phyloP scores from a whole-genome alignment of 2,329 filamentous ascomycete species.

The Ciborinia camelliae region DNA sequence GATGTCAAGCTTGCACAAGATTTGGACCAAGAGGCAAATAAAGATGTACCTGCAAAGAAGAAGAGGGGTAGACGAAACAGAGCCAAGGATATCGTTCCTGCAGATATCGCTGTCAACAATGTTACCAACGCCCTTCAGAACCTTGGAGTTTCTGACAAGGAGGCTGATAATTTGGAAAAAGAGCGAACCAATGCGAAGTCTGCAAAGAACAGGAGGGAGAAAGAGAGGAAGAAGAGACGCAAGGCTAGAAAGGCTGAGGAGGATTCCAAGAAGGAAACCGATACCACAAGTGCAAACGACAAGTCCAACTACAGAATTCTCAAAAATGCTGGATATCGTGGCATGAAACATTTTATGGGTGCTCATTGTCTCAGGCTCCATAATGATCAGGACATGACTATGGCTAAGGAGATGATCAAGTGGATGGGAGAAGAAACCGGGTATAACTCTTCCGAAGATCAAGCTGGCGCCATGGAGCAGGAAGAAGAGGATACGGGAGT shows the following conservation, averaged over 20 bases:
- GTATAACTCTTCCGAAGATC: background rate
- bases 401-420: background rate
- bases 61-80: background rate
- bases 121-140: background rate
- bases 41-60: background rate
- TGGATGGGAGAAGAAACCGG: background rate
- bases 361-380: background rate
- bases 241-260: background rate
- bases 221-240: conserved; percentile 5
- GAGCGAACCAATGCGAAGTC: background rate
- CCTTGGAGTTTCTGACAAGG: background rate
- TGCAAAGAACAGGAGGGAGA: background rate
- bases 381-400: background rate
- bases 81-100: background rate
- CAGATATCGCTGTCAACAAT: background rate
- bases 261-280: background rate
- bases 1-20: background rate
- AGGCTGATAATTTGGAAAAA: background rate
- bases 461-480: background rate
- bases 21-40: background rate
- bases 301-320: background rate
- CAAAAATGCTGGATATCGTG: background rate
- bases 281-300: background rate
- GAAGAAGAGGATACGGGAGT: background rate
- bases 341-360: background rate